phyloP scores from a whole-genome alignment of 2,329 filamentous ascomycete genomes.

The Sporothrix humicola region DNA sequence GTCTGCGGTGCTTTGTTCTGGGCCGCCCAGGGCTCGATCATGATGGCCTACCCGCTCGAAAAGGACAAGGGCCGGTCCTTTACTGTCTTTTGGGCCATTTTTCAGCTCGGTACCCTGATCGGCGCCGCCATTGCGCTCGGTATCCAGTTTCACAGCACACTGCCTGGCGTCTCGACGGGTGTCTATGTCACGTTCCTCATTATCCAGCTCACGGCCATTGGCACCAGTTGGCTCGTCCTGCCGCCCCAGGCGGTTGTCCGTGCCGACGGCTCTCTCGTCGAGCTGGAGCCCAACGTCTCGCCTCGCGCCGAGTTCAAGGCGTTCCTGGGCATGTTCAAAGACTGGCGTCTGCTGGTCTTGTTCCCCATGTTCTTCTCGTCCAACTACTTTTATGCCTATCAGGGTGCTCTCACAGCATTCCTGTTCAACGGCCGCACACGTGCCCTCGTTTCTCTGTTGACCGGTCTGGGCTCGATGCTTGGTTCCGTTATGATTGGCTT shows the following conservation, averaged over 20 bases:
- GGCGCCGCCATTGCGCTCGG: slow-evolving; percentile 74
- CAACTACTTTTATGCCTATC: slow-evolving; percentile 78
- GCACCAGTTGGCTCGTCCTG: slow-evolving; percentile 18
- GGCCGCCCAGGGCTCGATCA: slow-evolving; percentile 59
- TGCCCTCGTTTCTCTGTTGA: slow-evolving; percentile 20
- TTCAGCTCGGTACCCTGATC: slow-evolving; percentile 89
- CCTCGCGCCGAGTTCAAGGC: slow-evolving; percentile 66
- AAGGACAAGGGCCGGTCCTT: slow-evolving; percentile 85
- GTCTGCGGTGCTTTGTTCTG: slow-evolving; percentile 15
- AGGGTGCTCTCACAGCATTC: slow-evolving; percentile 49
- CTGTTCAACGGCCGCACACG: slow-evolving; percentile 30
- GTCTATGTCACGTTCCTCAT: slow-evolving; percentile 21
- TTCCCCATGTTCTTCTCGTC: slow-evolving; percentile 77
- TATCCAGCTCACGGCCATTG: slow-evolving; percentile 16
- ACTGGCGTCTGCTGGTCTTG: slow-evolving; percentile 68
- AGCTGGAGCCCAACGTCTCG: slow-evolving; percentile 75
- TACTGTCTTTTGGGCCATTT: slow-evolving; percentile 92
- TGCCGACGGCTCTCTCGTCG: slow-evolving; percentile 67
- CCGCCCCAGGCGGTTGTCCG: slow-evolving; percentile 46
- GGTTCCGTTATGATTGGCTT: neutral
- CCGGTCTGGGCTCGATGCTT: neutral
- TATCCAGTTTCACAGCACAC: slow-evolving; percentile 59
- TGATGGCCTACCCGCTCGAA: slow-evolving; percentile 88
- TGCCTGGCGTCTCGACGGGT: slow-evolving; percentile 2
- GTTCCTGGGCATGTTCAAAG: slow-evolving; percentile 63